Evolutionary conservation across 805 yeast species (phyloP).

Genomic region (Cephaloascus albidus): DNA sequence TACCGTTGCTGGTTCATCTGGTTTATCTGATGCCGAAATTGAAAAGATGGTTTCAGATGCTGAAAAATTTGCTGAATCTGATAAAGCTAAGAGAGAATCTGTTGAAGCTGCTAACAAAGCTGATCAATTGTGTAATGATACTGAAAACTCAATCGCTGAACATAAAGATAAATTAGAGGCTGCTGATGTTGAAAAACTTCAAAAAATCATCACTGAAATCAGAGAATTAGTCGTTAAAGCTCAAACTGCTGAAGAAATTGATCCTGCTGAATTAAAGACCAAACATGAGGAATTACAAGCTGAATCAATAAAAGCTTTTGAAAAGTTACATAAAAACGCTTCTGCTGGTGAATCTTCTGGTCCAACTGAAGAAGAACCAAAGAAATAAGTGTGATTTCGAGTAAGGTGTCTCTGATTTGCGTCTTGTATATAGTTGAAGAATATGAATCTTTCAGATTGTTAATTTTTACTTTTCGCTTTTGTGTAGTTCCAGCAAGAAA

Average conservation of each 20-base stretch:
- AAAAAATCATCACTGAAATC: conserved; percentile 45
- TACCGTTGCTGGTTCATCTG: conserved; percentile 94
- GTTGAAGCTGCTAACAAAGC: conserved; percentile 83
- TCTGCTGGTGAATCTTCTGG: neutral
- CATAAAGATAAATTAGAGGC: conserved; percentile 36
- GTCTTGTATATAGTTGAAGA: no score
- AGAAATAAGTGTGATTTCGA: neutral
- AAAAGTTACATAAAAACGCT: conserved; percentile 25
- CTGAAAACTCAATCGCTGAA: conserved; percentile 38
- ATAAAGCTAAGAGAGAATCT: conserved; percentile 76
- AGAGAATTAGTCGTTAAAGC: conserved; percentile 63
- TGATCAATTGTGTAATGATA: conserved; percentile 58
- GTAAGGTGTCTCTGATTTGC: no score
- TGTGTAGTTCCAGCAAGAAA: no score
- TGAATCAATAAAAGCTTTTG: conserved; percentile 68
- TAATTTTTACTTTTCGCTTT: no score
- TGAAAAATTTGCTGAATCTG: conserved; percentile 80
- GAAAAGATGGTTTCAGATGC: conserved; percentile 89
- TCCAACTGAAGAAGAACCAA: neutral
- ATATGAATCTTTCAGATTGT: no score
- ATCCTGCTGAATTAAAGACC: conserved; percentile 54
- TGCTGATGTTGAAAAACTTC: conserved; percentile 36
- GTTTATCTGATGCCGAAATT: conserved; percentile 82
- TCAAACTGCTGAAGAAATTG: conserved; percentile 53
- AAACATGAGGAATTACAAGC: conserved; percentile 71